phyloP scores from a whole-genome alignment of 2,329 filamentous ascomycete species.

The Colletotrichum lentis region DNA sequence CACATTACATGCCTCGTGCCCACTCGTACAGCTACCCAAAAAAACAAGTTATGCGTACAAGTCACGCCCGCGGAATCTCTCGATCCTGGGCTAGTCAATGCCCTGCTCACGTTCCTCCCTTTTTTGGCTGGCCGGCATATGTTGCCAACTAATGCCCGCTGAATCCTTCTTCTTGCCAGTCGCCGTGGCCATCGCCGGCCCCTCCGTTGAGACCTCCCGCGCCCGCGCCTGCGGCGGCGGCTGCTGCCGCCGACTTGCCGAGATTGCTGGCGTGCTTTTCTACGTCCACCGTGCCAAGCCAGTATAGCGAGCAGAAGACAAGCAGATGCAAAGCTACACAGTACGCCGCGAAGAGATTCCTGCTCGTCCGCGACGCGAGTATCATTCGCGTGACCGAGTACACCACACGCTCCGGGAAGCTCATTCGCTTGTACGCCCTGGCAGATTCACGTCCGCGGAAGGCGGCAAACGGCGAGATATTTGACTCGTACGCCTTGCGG shows the following conservation, averaged over 20 bases:
- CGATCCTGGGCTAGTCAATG: not conserved
- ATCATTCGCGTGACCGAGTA: slow-evolving; percentile 93
- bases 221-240: slow-evolving; percentile 50
- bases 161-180: slow-evolving; percentile 73
- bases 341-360: slow-evolving; percentile 93
- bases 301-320: slow-evolving; percentile 87
- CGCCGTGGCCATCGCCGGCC: slow-evolving; percentile 53
- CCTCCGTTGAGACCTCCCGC: slow-evolving; percentile 43
- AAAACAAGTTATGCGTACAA: slow-evolving; percentile 19
- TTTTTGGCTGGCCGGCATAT: not conserved
- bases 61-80: not conserved
- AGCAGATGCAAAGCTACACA: slow-evolving; percentile 88
- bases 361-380: slow-evolving; percentile 85
- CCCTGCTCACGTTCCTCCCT: not conserved
- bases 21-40: slow-evolving; percentile 20
- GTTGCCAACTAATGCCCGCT: slow-evolving; percentile 46
- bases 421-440: slow-evolving; percentile 92
- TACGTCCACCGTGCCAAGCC: slow-evolving; percentile 75
- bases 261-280: slow-evolving; percentile 68
- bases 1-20: slow-evolving; percentile 17
- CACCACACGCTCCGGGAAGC: slow-evolving; percentile 85
- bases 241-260: slow-evolving; percentile 57
- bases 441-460: slow-evolving; percentile 94
- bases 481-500: slow-evolving; percentile 90
- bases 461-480: slow-evolving; percentile 93